Percentiles rank a stretch among this genome's conserved stretches.
phyloP scores from a whole-genome alignment of 257 asterid species.

The Nicotiana tomentosiformis region DNA sequence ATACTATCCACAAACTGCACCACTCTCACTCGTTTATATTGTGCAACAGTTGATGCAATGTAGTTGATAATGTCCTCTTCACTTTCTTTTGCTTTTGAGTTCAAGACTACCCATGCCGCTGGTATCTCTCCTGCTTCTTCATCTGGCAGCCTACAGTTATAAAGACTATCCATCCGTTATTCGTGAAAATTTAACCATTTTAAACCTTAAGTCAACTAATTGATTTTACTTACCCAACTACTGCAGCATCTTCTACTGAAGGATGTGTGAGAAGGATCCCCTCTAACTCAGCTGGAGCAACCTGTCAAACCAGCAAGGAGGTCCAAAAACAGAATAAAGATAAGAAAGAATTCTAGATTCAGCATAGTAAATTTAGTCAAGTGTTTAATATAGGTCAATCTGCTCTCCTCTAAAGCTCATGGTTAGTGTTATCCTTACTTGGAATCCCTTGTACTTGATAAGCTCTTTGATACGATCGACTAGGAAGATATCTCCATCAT shows the following conservation, averaged over 20 bases:
- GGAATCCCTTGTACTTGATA: slow-evolving; percentile 90
- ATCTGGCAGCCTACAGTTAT: slow-evolving; percentile 51
- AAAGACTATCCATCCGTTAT: neutral
- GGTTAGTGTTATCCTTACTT: slow-evolving; percentile 26
- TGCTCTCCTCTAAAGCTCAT: too few species aligned
- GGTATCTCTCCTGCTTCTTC: slow-evolving; percentile 87
- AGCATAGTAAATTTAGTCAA: neutral
- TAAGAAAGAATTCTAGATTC: neutral
- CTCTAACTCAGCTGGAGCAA: slow-evolving; percentile 97
- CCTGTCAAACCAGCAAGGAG: slow-evolving; percentile 36
- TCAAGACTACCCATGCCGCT: slow-evolving; percentile 75
- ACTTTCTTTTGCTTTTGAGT: slow-evolving; percentile 43
- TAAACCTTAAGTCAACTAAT: neutral
- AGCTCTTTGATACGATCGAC: slow-evolving; percentile 89
- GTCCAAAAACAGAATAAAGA: neutral
- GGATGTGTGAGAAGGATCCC: slow-evolving; percentile 83
- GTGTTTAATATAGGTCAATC: neutral
- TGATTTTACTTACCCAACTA: slow-evolving; percentile 55
- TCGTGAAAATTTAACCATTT: neutral
- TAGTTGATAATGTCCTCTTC: slow-evolving; percentile 66
- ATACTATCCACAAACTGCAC: slow-evolving; percentile 65
- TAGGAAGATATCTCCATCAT: slow-evolving; percentile 72
- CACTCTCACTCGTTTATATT: slow-evolving; percentile 55
- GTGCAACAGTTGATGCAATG: slow-evolving; percentile 62
- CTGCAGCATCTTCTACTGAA: slow-evolving; percentile 88